A percentile compares a stretch with the other conserved stretches of the same genome.
These are phyloP conservation scores for Apophysomyces elegans DNA, from an alignment of 371 early-diverging fungal genomes.

Conservation along the genomic window DNA sequence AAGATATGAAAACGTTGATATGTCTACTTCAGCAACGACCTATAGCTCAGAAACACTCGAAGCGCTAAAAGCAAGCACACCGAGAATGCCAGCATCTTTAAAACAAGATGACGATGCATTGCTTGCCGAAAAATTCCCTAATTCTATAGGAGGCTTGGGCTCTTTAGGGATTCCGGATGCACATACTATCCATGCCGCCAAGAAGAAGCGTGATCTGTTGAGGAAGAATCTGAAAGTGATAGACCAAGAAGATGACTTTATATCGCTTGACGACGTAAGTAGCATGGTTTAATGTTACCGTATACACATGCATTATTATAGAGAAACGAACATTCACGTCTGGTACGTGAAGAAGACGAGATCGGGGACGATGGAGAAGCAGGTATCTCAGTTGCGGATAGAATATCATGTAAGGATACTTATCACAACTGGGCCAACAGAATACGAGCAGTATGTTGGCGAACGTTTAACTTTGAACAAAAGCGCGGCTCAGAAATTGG, in stretches of 20 bases:
- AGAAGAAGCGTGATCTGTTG: slow-evolving; percentile 55
- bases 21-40: slow-evolving; percentile 8
- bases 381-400: slow-evolving; percentile 13
- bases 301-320: not conserved
- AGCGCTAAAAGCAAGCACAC: slow-evolving; percentile 43
- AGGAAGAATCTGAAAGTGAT: slow-evolving; percentile 37
- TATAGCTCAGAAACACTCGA: slow-evolving; percentile 39
- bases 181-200: slow-evolving; percentile 54
- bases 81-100: slow-evolving; percentile 34
- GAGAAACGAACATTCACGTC: slow-evolving; percentile 31
- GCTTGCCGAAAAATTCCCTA: slow-evolving; percentile 49
- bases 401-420: not conserved
- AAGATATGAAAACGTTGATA: slow-evolving; percentile 12
- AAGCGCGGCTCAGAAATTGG: slow-evolving; percentile 38
- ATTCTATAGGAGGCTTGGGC: slow-evolving; percentile 29
- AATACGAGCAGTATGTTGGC: slow-evolving; percentile 54
- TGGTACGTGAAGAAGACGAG: slow-evolving; percentile 61
- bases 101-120: slow-evolving; percentile 33
- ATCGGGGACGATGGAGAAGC: slow-evolving; percentile 57
- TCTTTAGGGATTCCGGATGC: slow-evolving; percentile 47
- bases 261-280: slow-evolving; percentile 40
- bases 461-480: slow-evolving; percentile 48
- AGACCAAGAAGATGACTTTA: slow-evolving; percentile 47
- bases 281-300: not conserved
- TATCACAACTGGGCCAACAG: slow-evolving; percentile 17